These are phyloP conservation scores for Cercospora sp. DNA, from an alignment of 2,329 filamentous ascomycete genomes.

Conservation along the genomic window DNA sequence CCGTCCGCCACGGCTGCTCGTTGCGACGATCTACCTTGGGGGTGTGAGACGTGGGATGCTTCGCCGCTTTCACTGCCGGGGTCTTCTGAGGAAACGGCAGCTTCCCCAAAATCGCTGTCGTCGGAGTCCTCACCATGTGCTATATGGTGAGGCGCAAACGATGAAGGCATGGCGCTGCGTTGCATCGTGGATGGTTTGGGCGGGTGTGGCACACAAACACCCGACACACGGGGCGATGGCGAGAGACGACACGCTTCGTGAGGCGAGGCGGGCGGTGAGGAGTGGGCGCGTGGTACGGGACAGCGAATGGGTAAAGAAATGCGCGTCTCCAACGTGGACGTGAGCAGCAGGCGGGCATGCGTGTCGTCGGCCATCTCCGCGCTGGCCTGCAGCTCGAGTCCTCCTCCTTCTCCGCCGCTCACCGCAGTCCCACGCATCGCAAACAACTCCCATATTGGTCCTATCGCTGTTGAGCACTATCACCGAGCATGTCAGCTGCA, in stretches of 20 bases:
- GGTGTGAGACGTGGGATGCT: neutral
- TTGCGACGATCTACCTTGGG: neutral
- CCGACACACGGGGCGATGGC: neutral
- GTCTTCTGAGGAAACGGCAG: slow-evolving; percentile 21
- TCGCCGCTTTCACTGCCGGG: slow-evolving; percentile 28
- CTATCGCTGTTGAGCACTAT: neutral
- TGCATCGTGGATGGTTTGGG: slow-evolving; percentile 19
- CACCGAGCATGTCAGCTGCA: neutral
- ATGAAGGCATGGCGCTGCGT: slow-evolving; percentile 33
- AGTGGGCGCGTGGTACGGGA: neutral
- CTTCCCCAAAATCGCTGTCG: slow-evolving; percentile 27
- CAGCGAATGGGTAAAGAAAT: neutral
- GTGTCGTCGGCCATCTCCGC: neutral
- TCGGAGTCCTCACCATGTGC: slow-evolving; percentile 29
- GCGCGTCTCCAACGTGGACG: neutral
- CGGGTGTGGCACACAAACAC: neutral
- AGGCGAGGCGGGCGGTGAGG: neutral
- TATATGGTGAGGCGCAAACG: slow-evolving; percentile 31
- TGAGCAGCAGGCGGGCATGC: neutral
- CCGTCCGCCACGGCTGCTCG: slow-evolving; percentile 15
- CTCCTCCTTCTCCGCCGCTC: neutral
- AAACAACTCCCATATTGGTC: neutral
- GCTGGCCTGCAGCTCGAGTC: neutral
- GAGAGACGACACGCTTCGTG: neutral
- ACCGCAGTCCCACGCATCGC: neutral